phyloP scores from a whole-genome alignment of 768 basidiomycete genomes.

The Naganishia kalamii region DNA sequence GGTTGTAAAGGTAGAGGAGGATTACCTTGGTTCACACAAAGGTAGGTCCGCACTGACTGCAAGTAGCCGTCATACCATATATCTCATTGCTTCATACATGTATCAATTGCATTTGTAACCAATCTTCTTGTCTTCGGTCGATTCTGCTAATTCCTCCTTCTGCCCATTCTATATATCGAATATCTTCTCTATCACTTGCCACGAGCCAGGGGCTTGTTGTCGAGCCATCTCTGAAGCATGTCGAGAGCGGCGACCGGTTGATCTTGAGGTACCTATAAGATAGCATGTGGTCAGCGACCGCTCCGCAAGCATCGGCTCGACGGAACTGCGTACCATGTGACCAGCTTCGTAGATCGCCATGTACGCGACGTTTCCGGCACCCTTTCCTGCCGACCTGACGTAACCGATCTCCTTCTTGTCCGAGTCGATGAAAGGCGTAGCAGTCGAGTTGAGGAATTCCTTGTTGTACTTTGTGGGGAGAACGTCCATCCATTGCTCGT shows the following conservation, averaged over 20 bases:
- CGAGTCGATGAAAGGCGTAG: constrained; percentile 54
- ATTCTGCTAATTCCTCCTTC: too few species aligned
- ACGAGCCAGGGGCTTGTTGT: constrained; percentile 44
- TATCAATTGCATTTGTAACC: not conserved
- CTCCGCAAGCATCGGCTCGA: not conserved
- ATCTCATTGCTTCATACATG: not conserved
- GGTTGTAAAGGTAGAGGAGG: too few species aligned
- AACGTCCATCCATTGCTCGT: constrained; percentile 57
- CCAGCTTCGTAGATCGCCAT: constrained; percentile 73
- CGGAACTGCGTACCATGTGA: constrained; percentile 49
- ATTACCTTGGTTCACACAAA: too few species aligned
- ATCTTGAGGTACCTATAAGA: constrained; percentile 75
- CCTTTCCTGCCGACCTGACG: constrained; percentile 64
- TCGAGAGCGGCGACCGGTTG: constrained; percentile 79
- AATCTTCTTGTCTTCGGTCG: not conserved
- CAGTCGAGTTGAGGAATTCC: constrained; percentile 56
- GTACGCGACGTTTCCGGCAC: constrained; percentile 78
- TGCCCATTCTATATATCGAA: too few species aligned
- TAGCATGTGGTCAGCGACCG: not conserved
- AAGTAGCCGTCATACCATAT: too few species aligned
- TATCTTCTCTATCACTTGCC: constrained; percentile 27
- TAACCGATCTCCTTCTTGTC: constrained; percentile 60
- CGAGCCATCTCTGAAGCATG: constrained; percentile 49
- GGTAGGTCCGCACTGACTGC: too few species aligned
- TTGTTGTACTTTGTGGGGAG: constrained; percentile 59